Evolutionary conservation across 2,329 filamentous ascomycete genomes (phyloP).

Genomic region (Arthroderma uncinatum): DNA sequence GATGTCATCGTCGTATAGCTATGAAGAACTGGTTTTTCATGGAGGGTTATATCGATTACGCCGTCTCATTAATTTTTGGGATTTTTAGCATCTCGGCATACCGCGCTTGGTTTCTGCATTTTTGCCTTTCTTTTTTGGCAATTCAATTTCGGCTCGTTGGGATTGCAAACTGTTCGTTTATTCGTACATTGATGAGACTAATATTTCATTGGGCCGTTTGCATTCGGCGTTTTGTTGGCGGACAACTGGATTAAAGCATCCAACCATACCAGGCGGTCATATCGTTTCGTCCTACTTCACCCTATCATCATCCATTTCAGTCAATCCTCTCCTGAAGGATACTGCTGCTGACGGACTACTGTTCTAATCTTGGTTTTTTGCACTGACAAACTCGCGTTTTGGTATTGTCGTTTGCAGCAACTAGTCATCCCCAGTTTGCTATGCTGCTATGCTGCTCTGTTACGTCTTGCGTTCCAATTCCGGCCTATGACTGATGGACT

Average conservation of each 20-base stretch:
- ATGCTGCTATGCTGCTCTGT: background rate
- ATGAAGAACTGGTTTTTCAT: background rate
- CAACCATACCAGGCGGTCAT: too few relatives aligned
- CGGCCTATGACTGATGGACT: too few relatives aligned
- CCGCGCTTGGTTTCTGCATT: background rate
- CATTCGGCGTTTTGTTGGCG: background rate
- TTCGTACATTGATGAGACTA: background rate
- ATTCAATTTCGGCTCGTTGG: background rate
- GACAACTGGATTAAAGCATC: background rate
- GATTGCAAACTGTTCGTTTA: background rate
- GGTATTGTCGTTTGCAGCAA: background rate
- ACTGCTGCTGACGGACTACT: background rate
- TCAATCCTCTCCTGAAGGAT: background rate
- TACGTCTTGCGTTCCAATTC: background rate
- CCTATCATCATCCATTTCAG: background rate
- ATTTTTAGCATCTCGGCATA: background rate
- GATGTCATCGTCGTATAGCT: conserved; percentile 37
- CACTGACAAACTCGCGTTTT: background rate
- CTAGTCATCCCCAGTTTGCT: background rate
- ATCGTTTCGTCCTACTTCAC: background rate
- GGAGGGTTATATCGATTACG: background rate
- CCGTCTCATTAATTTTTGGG: conserved; percentile 1
- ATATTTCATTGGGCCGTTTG: conserved; percentile 3
- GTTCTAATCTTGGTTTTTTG: background rate
- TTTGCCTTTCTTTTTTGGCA: background rate